phyloP scores from a whole-genome alignment of 1,139 yeast species.

The Magnusiomyces magnusii region DNA sequence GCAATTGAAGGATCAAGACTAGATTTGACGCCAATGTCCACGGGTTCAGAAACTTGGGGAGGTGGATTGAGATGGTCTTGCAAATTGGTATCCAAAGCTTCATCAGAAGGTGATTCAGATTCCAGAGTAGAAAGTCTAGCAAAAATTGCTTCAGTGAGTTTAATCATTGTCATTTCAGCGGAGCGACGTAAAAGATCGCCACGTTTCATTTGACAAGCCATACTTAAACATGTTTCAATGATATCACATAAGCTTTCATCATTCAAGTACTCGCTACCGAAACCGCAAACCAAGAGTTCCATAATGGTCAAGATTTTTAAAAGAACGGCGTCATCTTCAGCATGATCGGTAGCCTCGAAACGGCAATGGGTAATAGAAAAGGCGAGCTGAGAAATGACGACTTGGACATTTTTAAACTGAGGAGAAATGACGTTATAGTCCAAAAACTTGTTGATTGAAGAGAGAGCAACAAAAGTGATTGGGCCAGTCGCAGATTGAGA shows the following conservation, averaged over 20 bases:
- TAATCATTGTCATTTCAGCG: slow-evolving; percentile 78
- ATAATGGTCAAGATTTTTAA: slow-evolving; percentile 72
- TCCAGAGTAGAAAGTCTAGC: slow-evolving; percentile 49
- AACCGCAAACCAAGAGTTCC: slow-evolving; percentile 58
- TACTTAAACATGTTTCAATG: slow-evolving; percentile 80
- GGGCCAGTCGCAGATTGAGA: slow-evolving; percentile 80
- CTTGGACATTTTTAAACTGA: slow-evolving; percentile 41
- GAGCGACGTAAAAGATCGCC: slow-evolving; percentile 83
- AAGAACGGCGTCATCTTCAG: slow-evolving; percentile 86
- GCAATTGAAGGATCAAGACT: slow-evolving; percentile 9
- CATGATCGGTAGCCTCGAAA: slow-evolving; percentile 91
- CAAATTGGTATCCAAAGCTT: slow-evolving; percentile 13
- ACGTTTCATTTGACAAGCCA: slow-evolving; percentile 89
- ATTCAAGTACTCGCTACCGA: slow-evolving; percentile 54
- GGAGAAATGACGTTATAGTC: slow-evolving; percentile 49
- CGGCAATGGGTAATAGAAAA: slow-evolving; percentile 88
- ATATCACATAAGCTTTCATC: slow-evolving; percentile 86
- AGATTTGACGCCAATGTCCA: no score
- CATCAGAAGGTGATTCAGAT: slow-evolving; percentile 33
- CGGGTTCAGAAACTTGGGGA: not conserved
- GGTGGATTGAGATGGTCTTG: slow-evolving; percentile 8
- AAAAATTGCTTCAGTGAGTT: slow-evolving; percentile 57
- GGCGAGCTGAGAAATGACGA: slow-evolving; percentile 50
- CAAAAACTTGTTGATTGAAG: slow-evolving; percentile 64
- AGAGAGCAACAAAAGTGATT: slow-evolving; percentile 75